Base-by-base conservation (phyloP, 495 filamentous ascomycete species). In the Penicillium subrubescens region DNA sequence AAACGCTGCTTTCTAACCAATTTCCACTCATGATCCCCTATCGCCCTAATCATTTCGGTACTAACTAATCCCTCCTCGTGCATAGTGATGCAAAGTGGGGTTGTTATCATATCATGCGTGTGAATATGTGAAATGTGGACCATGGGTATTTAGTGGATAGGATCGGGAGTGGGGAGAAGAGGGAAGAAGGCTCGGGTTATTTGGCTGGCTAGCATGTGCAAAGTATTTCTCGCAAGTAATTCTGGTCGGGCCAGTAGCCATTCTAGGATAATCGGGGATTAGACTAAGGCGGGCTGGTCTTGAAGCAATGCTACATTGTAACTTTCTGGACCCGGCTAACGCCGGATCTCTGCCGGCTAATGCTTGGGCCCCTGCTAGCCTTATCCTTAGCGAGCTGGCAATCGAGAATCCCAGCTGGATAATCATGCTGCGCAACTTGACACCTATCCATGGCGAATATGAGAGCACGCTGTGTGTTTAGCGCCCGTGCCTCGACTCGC, bases 301-400 rank as follows among this genome's bases (percentile, higher is more conserved):
- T 17, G 62, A 61, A 72, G 64, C 69, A 67, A 74, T 72, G 71
- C 64, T 61, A 72, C 69, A 64, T 62, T 70, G 71, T 70, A 74
- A 72, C 59, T 74, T 74, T 74, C 64, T 67, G 51, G 61, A 53
- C 56, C 67, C 71, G 71, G 69, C 55, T 73, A 73, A 71, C 69
- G 44, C 67, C 71, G 71, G 71, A 31, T 72, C 61, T 62, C 53
- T 68, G 57, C 65, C 63, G 61, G 51, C 58, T 65, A 29, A 29
- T 72, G 61, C 69, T 67, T 63, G 31, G 37, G 27, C 43, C 61
- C 62, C 46, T 57, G 37, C 57, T 65, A 59, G 59, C 60, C 58
- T 67, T 71, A 63, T 71, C 64, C 71, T 60, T 64, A 58, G 57
- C 57, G 62, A 64, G 23, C 23, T 37, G 44, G 21, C 44, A 25